These are phyloP conservation scores for Drechslerella coelobrocha DNA, from an alignment of 2,329 filamentous ascomycete species.

Conservation along the genomic window DNA sequence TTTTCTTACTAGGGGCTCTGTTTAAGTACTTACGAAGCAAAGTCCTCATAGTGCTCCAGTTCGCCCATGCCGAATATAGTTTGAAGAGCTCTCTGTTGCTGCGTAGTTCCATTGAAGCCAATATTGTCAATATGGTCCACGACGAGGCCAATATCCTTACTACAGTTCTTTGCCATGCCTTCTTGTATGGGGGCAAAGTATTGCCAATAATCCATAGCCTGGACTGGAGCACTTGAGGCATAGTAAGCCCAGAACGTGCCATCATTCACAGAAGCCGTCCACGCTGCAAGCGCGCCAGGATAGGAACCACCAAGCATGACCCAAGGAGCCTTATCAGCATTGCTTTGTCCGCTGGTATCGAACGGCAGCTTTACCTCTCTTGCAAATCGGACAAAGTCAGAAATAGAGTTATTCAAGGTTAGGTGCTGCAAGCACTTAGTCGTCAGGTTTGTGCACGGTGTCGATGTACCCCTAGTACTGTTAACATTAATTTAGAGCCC, in stretches of 20 bases:
- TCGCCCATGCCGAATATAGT: conserved; percentile 63
- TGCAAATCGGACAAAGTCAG: conserved; percentile 66
- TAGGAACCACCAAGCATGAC: conserved; percentile 66
- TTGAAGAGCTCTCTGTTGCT: conserved; percentile 62
- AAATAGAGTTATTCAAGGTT: conserved; percentile 64
- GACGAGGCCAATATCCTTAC: conserved; percentile 63
- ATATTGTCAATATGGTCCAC: conserved; percentile 65
- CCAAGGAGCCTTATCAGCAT: conserved; percentile 66
- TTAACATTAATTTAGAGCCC: conserved; percentile 13
- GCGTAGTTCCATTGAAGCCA: conserved; percentile 59
- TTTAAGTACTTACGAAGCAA: conserved; percentile 59
- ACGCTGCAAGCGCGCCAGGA: conserved; percentile 65
- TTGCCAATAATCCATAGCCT: conserved; percentile 66
- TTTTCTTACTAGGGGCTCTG: conserved; percentile 19
- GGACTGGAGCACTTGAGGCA: conserved; percentile 65
- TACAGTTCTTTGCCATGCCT: conserved; percentile 68
- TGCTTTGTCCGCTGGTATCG: conserved; percentile 61
- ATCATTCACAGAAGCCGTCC: conserved; percentile 64
- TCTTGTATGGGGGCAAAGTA: conserved; percentile 67
- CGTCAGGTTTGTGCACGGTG: conserved; percentile 63
- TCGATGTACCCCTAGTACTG: conserved; percentile 67
- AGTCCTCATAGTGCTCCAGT: conserved; percentile 64
- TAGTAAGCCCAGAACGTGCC: conserved; percentile 69
- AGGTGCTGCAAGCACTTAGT: conserved; percentile 65
- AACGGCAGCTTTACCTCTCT: conserved; percentile 65